Evolutionary conservation across 2,329 filamentous ascomycete species (phyloP), one percentile per base, ranked within the genome.

Genomic region (Endoconidiophora laricicola): DNA sequence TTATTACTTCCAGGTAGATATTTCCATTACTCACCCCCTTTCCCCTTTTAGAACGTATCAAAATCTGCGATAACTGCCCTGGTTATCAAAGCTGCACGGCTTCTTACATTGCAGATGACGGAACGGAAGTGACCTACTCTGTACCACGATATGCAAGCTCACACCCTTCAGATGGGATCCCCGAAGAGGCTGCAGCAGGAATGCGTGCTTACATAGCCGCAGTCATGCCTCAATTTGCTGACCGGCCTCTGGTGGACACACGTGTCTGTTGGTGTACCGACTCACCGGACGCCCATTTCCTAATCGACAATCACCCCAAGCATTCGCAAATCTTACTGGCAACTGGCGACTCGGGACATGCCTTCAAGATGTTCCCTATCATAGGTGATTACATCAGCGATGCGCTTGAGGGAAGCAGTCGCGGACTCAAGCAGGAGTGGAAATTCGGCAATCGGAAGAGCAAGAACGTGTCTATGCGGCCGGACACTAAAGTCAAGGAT

Each of bases 221-320:
- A 6, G 53, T 58, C 5, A 58, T 58, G 49, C 57, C 58, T 0
- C 56, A 59, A 16, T 59, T 59, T 43, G 54, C 56, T 0, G 56
- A 54, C n/a, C 54, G 56, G 1, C 58, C 57, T 3, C 55, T 59
- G 6, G 44, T 59, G 0, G 54, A 57, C 7, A 53, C 57, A 4
- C 49, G 52, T 12, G 55, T 59, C 14, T 63, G 61, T 47, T 63
- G 61, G 61, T 63, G 62, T 40, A 62, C 60, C 0, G 61, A 63
- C 24, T 60, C 61, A 0, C 61, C 58, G 5, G 60, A 63, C 42
- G 61, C 63, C 46, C 61, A 63, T 49, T 63, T 59, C 24, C 56
- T 63, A 1, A 57, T 63, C 9, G 61, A 63, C 39, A 50, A 49
- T 14, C 55, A 59, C 6, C 56, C 55, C 6, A 54, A 52, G 44